These are phyloP conservation scores for Petunia axillaris DNA, from an alignment of 257 asterid genomes.

Conservation along the genomic window DNA sequence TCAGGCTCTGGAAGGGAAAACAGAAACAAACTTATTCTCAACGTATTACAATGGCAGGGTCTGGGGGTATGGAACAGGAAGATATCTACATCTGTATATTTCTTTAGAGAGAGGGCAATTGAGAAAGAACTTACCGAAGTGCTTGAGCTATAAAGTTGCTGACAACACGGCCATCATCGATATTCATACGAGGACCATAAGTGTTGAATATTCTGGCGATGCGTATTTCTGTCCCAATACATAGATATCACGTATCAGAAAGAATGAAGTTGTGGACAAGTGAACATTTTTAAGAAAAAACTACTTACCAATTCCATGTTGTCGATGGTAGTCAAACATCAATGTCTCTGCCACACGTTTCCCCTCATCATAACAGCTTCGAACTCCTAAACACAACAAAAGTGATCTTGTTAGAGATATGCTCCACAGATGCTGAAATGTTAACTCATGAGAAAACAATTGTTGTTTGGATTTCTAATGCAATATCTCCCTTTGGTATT, in stretches of 20 bases:
- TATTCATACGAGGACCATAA: conserved; percentile 95
- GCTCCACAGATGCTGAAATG: not conserved
- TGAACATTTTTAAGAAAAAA: not conserved
- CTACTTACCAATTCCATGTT: conserved; percentile 80
- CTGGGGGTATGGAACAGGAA: not conserved
- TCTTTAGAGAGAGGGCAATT: not conserved
- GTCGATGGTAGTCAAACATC: conserved; percentile 96
- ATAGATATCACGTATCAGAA: not conserved
- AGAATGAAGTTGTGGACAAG: not conserved
- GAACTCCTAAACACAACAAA: conserved; percentile 56
- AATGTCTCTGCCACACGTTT: conserved; percentile 93
- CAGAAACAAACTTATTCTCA: too few species aligned
- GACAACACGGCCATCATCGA: conserved; percentile 95
- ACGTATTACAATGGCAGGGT: too few species aligned
- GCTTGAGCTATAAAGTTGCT: conserved; percentile 96
- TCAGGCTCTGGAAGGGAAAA: not conserved
- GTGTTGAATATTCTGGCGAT: conserved; percentile 97
- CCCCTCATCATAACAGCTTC: conserved; percentile 96
- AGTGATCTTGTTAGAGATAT: not conserved
- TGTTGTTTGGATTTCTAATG: not conserved
- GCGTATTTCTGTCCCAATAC: conserved; percentile 67
- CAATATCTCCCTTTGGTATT: too few species aligned
- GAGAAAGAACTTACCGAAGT: conserved; percentile 54
- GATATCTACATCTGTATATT: not conserved
- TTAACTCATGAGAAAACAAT: conserved; percentile 1